Evolutionary conservation across 2,329 filamentous ascomycete genomes (phyloP).

Genomic region (Aspergillus arachidicola): DNA sequence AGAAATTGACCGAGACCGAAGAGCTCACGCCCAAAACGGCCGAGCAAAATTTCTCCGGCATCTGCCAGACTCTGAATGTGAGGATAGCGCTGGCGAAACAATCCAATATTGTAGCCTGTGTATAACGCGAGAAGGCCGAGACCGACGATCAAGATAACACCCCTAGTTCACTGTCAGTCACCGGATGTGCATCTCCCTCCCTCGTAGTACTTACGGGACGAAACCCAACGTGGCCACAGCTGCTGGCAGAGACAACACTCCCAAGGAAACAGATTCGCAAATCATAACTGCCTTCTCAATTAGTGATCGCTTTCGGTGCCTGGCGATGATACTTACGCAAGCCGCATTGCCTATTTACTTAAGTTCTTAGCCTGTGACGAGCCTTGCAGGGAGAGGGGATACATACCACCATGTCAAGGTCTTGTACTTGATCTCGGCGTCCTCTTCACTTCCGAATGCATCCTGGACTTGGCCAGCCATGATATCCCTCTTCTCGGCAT

Average conservation of each 20-base stretch:
- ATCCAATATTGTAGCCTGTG: constrained; percentile 61
- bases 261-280: constrained; percentile 59
- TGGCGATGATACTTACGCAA: background rate
- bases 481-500: background rate
- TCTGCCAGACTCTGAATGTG: constrained; percentile 68
- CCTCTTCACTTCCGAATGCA: background rate
- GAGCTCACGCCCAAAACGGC: constrained; percentile 63
- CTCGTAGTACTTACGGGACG: constrained; percentile 43
- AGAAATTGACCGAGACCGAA: constrained; percentile 64
- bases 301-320: background rate
- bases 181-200: background rate
- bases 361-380: background rate
- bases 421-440: background rate
- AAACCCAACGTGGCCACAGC: constrained; percentile 55
- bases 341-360: background rate
- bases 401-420: background rate
- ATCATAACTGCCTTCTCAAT: constrained; percentile 43
- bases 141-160: constrained; percentile 56
- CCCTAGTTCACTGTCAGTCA: constrained; percentile 31
- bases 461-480: background rate
- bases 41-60: constrained; percentile 64
- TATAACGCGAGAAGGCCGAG: constrained; percentile 60
- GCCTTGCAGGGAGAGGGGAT: background rate
- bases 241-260: constrained; percentile 57
- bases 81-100: constrained; percentile 60